A percentile compares a stretch with the other conserved stretches of the same genome.
phyloP scores from a whole-genome alignment of 768 basidiomycete genomes.

The Termitomyces sp. region DNA sequence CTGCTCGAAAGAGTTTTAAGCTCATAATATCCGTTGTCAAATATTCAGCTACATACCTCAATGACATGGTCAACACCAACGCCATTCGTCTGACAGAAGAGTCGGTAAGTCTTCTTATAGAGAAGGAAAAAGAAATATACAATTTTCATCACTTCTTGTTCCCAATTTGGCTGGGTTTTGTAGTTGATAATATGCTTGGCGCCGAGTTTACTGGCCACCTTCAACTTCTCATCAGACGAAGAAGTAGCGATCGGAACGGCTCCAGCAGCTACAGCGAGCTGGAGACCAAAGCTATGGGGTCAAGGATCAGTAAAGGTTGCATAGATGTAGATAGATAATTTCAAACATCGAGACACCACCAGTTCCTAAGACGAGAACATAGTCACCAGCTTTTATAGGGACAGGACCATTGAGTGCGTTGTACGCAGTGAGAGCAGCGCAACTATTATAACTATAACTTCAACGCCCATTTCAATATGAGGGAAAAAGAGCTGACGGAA shows the following conservation, averaged over 20 bases:
- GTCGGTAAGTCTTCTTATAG: conserved; percentile 6
- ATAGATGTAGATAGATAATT: conserved; percentile 4
- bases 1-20: conserved; percentile 23
- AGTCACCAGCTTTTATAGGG: conserved; percentile 53
- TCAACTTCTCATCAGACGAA: conserved; percentile 59
- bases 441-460: conserved; percentile 22
- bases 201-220: conserved; percentile 44
- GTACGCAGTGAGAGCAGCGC: conserved; percentile 61
- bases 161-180: conserved; percentile 51
- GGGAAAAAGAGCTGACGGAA: conserved; percentile 33
- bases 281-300: conserved; percentile 42
- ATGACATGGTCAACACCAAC: conserved; percentile 33
- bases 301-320: not conserved
- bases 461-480: not conserved
- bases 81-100: conserved; percentile 27
- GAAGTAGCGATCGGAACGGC: conserved; percentile 64
- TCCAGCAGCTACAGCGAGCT: conserved; percentile 58
- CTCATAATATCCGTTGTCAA: not conserved
- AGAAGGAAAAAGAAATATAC: conserved; percentile 20
- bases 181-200: conserved; percentile 58
- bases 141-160: conserved; percentile 39
- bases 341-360: conserved; percentile 49
- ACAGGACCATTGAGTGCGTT: conserved; percentile 45
- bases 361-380: conserved; percentile 49
- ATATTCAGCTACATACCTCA: conserved; percentile 21